phyloP scores from a whole-genome alignment of 192 early-diverging fungal genomes.

The Spizellomyces punctatus region DNA sequence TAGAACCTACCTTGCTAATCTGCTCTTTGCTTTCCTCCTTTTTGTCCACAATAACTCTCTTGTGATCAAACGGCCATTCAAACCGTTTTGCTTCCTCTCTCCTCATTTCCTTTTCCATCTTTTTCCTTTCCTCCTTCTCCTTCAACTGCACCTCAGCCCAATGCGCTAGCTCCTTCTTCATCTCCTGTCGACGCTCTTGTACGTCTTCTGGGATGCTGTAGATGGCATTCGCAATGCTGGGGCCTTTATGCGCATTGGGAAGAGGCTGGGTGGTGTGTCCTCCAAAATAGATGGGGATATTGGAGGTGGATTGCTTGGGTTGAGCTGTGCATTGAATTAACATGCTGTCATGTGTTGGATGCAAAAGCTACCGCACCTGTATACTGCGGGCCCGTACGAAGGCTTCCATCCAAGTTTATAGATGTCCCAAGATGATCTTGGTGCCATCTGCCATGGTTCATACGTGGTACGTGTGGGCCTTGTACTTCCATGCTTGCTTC shows the following conservation, averaged over 20 bases:
- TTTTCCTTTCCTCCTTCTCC: not conserved
- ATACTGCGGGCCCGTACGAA: not conserved
- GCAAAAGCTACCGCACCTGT: not conserved
- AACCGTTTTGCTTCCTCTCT: not conserved
- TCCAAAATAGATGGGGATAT: not conserved
- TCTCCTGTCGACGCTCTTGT: not conserved
- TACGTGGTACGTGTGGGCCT: too few relatives aligned
- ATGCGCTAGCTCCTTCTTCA: not conserved
- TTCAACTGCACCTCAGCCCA: not conserved
- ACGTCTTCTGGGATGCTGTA: slow-evolving; percentile 7
- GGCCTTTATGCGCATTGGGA: not conserved
- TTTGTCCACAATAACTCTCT: not conserved
- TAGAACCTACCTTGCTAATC: too few relatives aligned
- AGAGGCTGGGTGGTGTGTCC: not conserved
- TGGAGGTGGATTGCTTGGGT: not conserved
- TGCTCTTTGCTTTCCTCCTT: too few relatives aligned
- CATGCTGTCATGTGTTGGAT: not conserved
- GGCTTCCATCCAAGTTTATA: slow-evolving; percentile 2
- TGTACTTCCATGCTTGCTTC: too few relatives aligned
- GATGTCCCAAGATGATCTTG: slow-evolving; percentile 2
- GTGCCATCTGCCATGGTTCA: not conserved
- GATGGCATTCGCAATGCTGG: not conserved
- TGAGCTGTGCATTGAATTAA: not conserved
- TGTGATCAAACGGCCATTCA: not conserved
- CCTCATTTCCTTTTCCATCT: not conserved